phyloP scores from a whole-genome alignment of 2,329 filamentous ascomycete genomes.

The Xylaria multiplex region DNA sequence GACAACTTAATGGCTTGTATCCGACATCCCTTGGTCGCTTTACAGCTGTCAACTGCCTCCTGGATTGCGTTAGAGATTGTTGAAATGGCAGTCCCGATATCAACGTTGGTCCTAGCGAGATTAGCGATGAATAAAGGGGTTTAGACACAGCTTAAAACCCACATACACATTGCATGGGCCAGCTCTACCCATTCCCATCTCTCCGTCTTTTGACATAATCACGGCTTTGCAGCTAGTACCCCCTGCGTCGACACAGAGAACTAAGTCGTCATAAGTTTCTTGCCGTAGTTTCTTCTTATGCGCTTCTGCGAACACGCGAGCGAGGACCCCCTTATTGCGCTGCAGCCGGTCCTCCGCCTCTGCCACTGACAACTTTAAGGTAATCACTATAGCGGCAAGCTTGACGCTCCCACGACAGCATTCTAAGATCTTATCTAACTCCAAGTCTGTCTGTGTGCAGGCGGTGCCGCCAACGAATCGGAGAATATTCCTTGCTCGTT shows the following conservation, averaged over 20 bases:
- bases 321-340: slow-evolving; percentile 23
- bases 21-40: slow-evolving; percentile 1
- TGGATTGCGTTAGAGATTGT: slow-evolving; percentile 25
- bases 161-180: slow-evolving; percentile 32
- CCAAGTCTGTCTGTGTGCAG: slow-evolving; percentile 23
- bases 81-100: slow-evolving; percentile 12
- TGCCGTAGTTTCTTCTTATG: neutral
- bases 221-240: slow-evolving; percentile 33
- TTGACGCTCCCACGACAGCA: slow-evolving; percentile 28
- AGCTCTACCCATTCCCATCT: slow-evolving; percentile 22
- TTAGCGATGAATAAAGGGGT: slow-evolving; percentile 1
- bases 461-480: slow-evolving; percentile 18
- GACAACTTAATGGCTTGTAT: slow-evolving; percentile 17
- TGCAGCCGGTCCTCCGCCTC: slow-evolving; percentile 26
- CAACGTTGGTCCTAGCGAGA: slow-evolving; percentile 22
- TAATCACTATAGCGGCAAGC: slow-evolving; percentile 24
- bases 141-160: neutral
- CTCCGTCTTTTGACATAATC: slow-evolving; percentile 28
- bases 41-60: slow-evolving; percentile 18
- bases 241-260: slow-evolving; percentile 32
- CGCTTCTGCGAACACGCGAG: slow-evolving; percentile 24
- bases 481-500: slow-evolving; percentile 30
- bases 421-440: slow-evolving; percentile 23
- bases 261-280: neutral
- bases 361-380: slow-evolving; percentile 15